These are phyloP conservation scores for Monosporascus sp. DNA, from an alignment of 2,329 filamentous ascomycete species.

Conservation along the genomic window DNA sequence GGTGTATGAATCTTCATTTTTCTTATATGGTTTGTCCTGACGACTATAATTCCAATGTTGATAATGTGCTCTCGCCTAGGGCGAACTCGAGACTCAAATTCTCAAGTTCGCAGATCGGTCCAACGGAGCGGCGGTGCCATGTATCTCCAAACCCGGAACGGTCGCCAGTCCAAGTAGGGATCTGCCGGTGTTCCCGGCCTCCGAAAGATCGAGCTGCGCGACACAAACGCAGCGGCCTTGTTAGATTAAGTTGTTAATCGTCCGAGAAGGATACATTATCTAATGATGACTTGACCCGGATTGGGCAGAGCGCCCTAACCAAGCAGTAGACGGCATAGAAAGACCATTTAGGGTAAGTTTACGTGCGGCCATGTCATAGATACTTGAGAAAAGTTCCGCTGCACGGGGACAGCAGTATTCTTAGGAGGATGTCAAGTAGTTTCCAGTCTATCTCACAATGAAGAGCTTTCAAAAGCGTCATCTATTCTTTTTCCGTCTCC, in stretches of 20 bases:
- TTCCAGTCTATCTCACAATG: too few species aligned
- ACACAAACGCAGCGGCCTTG: slow-evolving; percentile 26
- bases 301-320: neutral
- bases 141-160: slow-evolving; percentile 24
- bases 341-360: too few species aligned
- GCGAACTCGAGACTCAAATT: slow-evolving; percentile 21
- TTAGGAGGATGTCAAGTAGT: too few species aligned
- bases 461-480: too few species aligned
- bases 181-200: slow-evolving; percentile 12
- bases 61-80: slow-evolving; percentile 9
- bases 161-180: slow-evolving; percentile 17
- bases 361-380: too few species aligned
- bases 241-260: slow-evolving; percentile 26
- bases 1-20: slow-evolving; percentile 9
- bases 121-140: slow-evolving; percentile 15
- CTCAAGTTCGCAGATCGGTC: slow-evolving; percentile 23
- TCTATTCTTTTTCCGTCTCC: too few species aligned
- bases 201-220: slow-evolving; percentile 20
- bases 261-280: slow-evolving; percentile 27
- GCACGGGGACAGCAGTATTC: too few species aligned
- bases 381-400: too few species aligned
- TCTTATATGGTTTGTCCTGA: too few species aligned
- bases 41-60: too few species aligned
- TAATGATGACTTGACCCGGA: slow-evolving; percentile 22
- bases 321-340: neutral